These are phyloP conservation scores for Calonectria crousiana DNA, from an alignment of 2,329 filamentous ascomycete genomes.

Conservation along the genomic window DNA sequence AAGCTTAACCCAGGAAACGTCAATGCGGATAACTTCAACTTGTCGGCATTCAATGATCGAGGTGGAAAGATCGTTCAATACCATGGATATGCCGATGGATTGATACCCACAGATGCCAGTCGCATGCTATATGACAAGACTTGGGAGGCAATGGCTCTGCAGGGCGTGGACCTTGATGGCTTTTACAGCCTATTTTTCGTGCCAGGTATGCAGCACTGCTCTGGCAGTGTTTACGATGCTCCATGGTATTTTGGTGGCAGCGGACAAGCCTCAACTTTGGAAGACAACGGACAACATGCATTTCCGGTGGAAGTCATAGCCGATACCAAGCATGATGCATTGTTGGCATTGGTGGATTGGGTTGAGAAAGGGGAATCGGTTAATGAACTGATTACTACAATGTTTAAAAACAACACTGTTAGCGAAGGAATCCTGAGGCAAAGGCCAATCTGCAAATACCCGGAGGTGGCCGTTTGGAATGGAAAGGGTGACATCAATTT, in stretches of 20 bases:
- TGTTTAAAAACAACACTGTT: not conserved
- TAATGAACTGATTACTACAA: not conserved
- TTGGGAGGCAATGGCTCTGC: not conserved
- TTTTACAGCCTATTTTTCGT: not conserved
- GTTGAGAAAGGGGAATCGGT: not conserved
- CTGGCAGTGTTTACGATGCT: not conserved
- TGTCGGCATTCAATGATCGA: not conserved
- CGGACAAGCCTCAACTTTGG: not conserved
- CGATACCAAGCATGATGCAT: not conserved
- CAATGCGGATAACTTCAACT: not conserved
- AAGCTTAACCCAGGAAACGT: not conserved
- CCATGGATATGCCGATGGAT: not conserved
- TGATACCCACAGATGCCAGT: not conserved
- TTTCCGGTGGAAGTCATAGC: not conserved
- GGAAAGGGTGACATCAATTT: not conserved
- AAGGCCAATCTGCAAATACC: not conserved
- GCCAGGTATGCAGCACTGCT: conserved; percentile 2
- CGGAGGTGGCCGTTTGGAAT: not conserved
- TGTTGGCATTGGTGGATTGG: not conserved
- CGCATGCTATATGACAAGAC: conserved; percentile 2
- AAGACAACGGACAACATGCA: not conserved
- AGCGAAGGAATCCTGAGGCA: not conserved
- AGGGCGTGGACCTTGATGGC: not conserved
- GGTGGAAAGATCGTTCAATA: not conserved
- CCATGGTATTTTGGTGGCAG: conserved; percentile 3